Evolutionary conservation across 352 stramenopile genomes (phyloP).

Genomic region (Globisporangium sylvaticum): DNA sequence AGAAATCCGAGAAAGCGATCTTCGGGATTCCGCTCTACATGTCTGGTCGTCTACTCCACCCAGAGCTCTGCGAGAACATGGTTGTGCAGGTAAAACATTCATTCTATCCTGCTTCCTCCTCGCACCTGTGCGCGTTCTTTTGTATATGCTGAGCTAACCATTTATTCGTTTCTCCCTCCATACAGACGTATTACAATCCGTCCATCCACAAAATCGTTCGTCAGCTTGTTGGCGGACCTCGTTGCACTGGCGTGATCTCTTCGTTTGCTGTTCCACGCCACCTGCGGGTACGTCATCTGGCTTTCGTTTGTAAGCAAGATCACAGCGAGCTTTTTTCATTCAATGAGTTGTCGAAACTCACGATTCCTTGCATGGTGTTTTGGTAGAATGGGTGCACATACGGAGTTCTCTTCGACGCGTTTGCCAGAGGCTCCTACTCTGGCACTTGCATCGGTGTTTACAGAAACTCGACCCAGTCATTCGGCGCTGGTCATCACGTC

Average conservation of each 20-base stretch:
- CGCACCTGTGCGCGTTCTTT: no score
- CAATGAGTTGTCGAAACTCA: background rate
- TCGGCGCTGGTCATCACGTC: constrained; percentile 31
- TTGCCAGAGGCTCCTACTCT: constrained; percentile 53
- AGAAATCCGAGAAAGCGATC: constrained; percentile 72
- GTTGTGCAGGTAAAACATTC: constrained; percentile 50
- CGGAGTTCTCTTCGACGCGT: constrained; percentile 53
- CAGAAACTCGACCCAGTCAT: constrained; percentile 51
- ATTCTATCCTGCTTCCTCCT: no score
- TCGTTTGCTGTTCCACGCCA: constrained; percentile 43
- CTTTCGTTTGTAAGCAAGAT: background rate
- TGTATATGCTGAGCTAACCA: background rate
- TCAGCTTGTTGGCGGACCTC: constrained; percentile 69
- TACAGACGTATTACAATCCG: constrained; percentile 77
- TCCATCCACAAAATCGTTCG: constrained; percentile 85
- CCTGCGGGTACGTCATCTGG: constrained; percentile 32
- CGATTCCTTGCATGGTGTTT: background rate
- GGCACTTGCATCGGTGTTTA: constrained; percentile 77
- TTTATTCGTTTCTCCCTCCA: background rate
- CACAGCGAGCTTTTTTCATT: background rate
- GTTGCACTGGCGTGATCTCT: constrained; percentile 72
- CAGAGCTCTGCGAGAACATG: constrained; percentile 85
- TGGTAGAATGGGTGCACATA: constrained; percentile 44
- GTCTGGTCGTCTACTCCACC: constrained; percentile 75
- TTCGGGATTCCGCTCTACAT: constrained; percentile 83